Evolutionary conservation across 345 rosid species (phyloP), one percentile per base, ranked within the genome.

Genomic region (Arabidopsis suecica): DNA sequence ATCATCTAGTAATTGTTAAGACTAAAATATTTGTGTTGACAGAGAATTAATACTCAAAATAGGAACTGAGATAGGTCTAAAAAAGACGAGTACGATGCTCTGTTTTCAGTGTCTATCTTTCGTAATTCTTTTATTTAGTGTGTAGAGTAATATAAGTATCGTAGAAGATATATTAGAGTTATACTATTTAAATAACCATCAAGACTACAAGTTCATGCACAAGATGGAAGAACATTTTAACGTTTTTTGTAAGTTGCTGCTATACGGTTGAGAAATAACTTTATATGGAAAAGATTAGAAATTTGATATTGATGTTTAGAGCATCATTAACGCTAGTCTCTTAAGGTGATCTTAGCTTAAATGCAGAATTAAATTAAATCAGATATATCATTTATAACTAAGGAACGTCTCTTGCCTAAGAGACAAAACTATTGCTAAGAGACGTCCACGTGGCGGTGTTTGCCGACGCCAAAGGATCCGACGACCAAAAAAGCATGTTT

Each of bases 261-360:
- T 40, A 51, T 50, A 62, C 25, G 25, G 53, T 37, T 71, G 40
- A 14, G 7, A 62, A 41, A 2, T 12, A 22, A 65, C 76, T 53
- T 72, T 58, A 40, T 41, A 9, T 23, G 71, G 71, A 45, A 44
- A 56, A 55, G 9, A 41, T 41, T 13, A 41, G 61, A 51, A 61
- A 42, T 42, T 7, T 41, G 63, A 64, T 64, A 42, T 22, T 64
- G 65, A 73, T 56, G 71, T 65, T 65, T n/a, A 23, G 22, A 20
- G 22, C 22, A 20, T 20, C 22, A 20, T 20, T 20, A 20, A 20
- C 22, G 22, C 22, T 20, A 20, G 22, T 20, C 22, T 20, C 22
- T 20, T 20, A 20, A 20, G 22, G 22, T 20, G 22, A 20, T 20
- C 22, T 20, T 20, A 20, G 22, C 22, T 20, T 20, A 20, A 20